Base-by-base conservation (phyloP, 352 stramenopile species). In the Pilasporangium apinafurcum region DNA sequence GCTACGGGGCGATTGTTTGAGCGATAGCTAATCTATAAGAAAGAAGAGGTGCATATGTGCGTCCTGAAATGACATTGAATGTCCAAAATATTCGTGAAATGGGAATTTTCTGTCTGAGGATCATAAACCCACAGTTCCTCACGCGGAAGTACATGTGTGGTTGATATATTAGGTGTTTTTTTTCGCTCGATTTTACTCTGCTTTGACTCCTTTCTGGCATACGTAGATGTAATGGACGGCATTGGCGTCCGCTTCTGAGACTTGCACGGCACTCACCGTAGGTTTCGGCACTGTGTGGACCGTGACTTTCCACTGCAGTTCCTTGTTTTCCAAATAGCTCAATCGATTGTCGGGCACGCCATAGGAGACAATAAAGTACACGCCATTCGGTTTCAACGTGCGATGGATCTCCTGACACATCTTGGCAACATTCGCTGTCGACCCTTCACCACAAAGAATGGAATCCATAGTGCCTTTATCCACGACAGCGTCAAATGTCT, bases 221-320 rank as follows among this genome's bases (percentile, higher is more conserved):
- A 97, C 83, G 58, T 98, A 98, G 37, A 98, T 83, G 83, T 98
- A 98, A 61, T 98, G 94, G 44, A 97, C 92, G 36, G 75, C 83
- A 47, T 96, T 97, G 20, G 89, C 89, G 52, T 98, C 92, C 8
- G 86, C 83, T 37, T 94, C 93, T n/a, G 86, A 84, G 37, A 96
- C 83, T 25, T 96, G 87, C 39, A 95, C 84, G 18, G 90, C 88
- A 37, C 76, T 96, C n/a, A 98, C 92, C 12, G 89, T 97, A 6
- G 94, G 94, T 66, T 98, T 98, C 31, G 91, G 86, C 35, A 98
- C 87, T n/a, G 94, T 98, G 66, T 97, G 89, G 26, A 96, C 78
- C 17, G 82, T 94, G 12, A 98, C 94, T 31, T 78, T 96, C 94
- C 94, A 98, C 51, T 81, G 75, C 62, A 97, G 83, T 51, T 97